Evolutionary conservation across 768 basidiomycete genomes (phyloP), one percentile per base, ranked within the genome.

Genomic region (Vararia minispora): DNA sequence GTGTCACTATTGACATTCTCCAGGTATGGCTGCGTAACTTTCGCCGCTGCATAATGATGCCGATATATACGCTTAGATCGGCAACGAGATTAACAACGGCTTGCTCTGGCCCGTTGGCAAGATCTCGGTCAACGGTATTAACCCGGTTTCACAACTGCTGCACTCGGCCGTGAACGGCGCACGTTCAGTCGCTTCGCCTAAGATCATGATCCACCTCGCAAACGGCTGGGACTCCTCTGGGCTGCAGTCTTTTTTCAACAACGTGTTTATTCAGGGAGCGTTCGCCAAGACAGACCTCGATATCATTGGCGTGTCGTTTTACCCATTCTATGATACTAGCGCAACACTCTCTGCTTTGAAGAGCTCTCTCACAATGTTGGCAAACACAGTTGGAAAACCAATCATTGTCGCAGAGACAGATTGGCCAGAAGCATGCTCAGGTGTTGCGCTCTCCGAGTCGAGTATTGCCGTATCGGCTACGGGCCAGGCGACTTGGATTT

Each of bases 31-130:
- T 6, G 3, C 27, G 6, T 22, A 27, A 5, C 17, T 33, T 42
- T 13, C 6, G 33, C 17, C 26, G 11, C 24, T 14, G 21, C 22
- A 30, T 18, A 18, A 12, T 10, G 3, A 14, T 28, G 32, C 18
- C n/a, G 10, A 28, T 5, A 39, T 24, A 7, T 45, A 23, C 39
- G 35, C 40, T 16, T 49, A 73, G 67, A 66, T 76, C 40, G 76
- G 76, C 8, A 78, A 79, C 45, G 76, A 79, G 53, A 78, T 79
- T 49, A 77, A 76, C 56, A 63, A 71, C 43, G 76, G 76, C 12
- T 57, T 79, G 23, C 64, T 78, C 16, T 78, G 74, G 74, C 76
- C 76, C 9, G 61, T 64, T 20, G 76, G 74, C 28, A 57, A 60
- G 23, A 73, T 73, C 39, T 74, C 72, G 10, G 59, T 57, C 23